Evolutionary conservation across 352 stramenopile genomes (phyloP).

Genomic region (Lagenidium sp.): DNA sequence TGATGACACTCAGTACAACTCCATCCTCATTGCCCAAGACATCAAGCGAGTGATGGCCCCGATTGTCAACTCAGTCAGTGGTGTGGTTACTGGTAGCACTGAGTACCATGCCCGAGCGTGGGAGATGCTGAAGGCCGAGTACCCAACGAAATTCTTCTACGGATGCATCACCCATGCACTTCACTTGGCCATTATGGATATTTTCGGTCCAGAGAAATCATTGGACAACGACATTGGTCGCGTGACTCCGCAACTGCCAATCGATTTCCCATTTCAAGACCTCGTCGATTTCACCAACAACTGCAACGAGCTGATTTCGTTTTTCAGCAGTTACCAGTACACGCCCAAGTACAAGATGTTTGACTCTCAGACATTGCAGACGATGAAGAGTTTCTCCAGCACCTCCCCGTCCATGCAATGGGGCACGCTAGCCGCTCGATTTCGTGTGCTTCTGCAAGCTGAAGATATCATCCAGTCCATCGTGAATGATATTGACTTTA

Average conservation of each 20-base stretch:
- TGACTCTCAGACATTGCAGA: conserved; percentile 55
- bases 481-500: conserved; percentile 56
- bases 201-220: conserved; percentile 63
- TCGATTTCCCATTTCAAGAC: conserved; percentile 76
- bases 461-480: conserved; percentile 72
- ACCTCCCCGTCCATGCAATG: conserved; percentile 51
- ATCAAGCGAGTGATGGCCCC: conserved; percentile 77
- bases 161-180: conserved; percentile 76
- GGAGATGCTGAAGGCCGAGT: conserved; percentile 80
- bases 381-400: conserved; percentile 70
- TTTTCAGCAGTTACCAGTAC: conserved; percentile 81
- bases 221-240: conserved; percentile 61
- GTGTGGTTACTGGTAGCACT: conserved; percentile 67
- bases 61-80: conserved; percentile 58
- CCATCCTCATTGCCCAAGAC: conserved; percentile 73
- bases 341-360: conserved; percentile 68
- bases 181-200: conserved; percentile 75
- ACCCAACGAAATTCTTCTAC: conserved; percentile 84
- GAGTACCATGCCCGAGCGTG: conserved; percentile 66
- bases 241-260: conserved; percentile 50
- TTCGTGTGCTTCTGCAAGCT: conserved; percentile 52
- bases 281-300: conserved; percentile 67
- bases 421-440: conserved; percentile 55
- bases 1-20: conserved; percentile 60
- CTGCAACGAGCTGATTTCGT: conserved; percentile 65